Conservation (phyloP, 352 stramenopile genomes). For the Blastocystis sp. region DNA sequence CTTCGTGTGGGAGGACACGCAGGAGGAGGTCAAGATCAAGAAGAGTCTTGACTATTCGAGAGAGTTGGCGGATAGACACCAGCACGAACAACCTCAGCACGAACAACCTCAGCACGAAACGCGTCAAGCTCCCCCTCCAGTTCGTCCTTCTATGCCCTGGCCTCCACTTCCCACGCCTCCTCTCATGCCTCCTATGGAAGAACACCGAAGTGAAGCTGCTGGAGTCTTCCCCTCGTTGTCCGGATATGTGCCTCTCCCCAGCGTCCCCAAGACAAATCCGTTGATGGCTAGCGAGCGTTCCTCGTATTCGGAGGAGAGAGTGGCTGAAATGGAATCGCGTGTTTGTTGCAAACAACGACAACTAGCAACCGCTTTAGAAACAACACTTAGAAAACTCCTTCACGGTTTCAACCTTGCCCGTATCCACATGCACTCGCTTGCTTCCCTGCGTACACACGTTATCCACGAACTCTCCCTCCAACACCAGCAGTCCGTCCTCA, state of each 20-base stretch:
- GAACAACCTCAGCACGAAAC: background rate
- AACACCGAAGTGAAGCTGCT: background rate
- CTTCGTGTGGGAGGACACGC: background rate
- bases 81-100: too few species aligned
- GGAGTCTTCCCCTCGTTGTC: background rate
- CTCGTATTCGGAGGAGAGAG: too few species aligned
- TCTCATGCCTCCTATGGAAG: background rate
- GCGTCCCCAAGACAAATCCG: too few species aligned
- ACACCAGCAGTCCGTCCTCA: slow-evolving; percentile 5
- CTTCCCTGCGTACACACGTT: slow-evolving; percentile 3
- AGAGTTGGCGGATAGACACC: too few species aligned
- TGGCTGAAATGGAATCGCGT: too few species aligned
- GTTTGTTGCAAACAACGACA: background rate
- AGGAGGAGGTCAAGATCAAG: background rate
- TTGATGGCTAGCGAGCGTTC: too few species aligned
- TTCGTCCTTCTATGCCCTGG: background rate
- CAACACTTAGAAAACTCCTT: background rate
- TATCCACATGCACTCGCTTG: slow-evolving; percentile 25
- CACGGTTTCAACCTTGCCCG: slow-evolving; percentile 36
- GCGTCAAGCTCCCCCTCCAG: background rate
- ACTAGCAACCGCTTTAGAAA: background rate
- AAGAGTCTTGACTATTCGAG: too few species aligned
- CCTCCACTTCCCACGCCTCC: background rate
- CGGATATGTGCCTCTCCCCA: too few species aligned
- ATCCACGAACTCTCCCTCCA: slow-evolving; percentile 45